A percentile compares a stretch with the other conserved stretches of the same genome.
phyloP scores from a whole-genome alignment of 1,284 basidiomycete genomes.

The Wallemia hederae region DNA sequence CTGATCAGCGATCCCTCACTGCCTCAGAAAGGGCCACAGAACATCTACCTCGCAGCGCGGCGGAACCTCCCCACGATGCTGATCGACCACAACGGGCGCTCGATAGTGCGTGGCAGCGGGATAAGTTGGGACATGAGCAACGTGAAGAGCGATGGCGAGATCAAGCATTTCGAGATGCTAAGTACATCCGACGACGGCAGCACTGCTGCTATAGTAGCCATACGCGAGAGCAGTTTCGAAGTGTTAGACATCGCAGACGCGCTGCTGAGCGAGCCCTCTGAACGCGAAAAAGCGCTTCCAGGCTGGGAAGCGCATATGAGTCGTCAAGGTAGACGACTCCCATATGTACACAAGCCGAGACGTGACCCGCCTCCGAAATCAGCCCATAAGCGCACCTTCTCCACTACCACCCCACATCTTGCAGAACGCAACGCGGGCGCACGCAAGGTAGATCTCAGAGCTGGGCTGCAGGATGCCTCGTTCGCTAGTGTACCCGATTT shows the following conservation, averaged over 20 bases:
- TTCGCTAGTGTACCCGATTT: not conserved
- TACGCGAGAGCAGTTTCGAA: not conserved
- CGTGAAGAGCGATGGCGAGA: not conserved
- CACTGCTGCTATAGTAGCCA: not conserved
- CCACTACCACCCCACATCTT: not conserved
- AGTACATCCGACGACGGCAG: not conserved
- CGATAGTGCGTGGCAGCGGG: not conserved
- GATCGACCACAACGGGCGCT: not conserved
- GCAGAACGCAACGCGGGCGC: not conserved
- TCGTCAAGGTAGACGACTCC: not conserved
- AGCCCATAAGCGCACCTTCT: not conserved
- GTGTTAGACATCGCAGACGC: not conserved
- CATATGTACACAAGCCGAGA: not conserved
- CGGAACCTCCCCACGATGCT: not conserved
- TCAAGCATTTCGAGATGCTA: not conserved
- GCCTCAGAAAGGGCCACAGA: not conserved
- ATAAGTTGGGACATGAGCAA: not conserved
- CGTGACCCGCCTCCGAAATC: not conserved
- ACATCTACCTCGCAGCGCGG: not conserved
- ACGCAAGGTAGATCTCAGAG: not conserved
- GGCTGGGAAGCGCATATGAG: not conserved
- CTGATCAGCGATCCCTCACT: not conserved
- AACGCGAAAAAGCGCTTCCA: not conserved
- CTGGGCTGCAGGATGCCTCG: not conserved
- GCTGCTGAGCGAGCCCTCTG: not conserved